Evolutionary conservation across 495 filamentous ascomycete genomes (phyloP).

Genomic region (Aspergillus wentii): DNA sequence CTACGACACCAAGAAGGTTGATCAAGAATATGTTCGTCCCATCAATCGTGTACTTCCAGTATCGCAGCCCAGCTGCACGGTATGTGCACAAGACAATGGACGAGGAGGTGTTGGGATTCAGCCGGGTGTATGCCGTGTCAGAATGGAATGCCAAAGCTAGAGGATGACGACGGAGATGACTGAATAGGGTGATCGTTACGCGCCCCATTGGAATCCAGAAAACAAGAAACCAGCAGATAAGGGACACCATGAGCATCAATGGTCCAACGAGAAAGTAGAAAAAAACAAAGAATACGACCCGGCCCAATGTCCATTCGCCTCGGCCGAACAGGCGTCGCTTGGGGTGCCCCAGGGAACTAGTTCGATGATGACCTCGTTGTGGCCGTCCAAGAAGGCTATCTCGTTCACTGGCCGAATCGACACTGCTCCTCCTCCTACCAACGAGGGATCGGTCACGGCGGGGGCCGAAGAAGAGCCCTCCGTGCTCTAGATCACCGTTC

Average conservation of each 20-base stretch:
- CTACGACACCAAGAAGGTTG: conserved; percentile 85
- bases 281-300: conserved; percentile 92
- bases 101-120: conserved; percentile 62
- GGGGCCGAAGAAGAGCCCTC: conserved; percentile 92
- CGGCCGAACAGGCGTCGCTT: conserved; percentile 92
- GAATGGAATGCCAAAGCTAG: conserved; percentile 90
- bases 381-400: conserved; percentile 81
- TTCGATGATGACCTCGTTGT: conserved; percentile 42
- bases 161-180: conserved; percentile 89
- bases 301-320: conserved; percentile 90
- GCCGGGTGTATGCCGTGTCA: conserved; percentile 69
- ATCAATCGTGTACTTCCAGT: conserved; percentile 99
- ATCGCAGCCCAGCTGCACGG: conserved; percentile 86
- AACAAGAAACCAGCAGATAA: conserved; percentile 90
- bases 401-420: conserved; percentile 83
- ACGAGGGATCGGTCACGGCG: conserved; percentile 71
- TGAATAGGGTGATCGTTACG: conserved; percentile 82
- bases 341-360: conserved; percentile 50
- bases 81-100: conserved; percentile 96
- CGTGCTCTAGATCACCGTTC: conserved; percentile 92
- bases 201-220: conserved; percentile 99
- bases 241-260: conserved; percentile 78
- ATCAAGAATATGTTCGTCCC: conserved; percentile 99
- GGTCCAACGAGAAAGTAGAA: conserved; percentile 94
- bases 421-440: conserved; percentile 81